phyloP scores from a whole-genome alignment of 768 basidiomycete genomes.

The Phallus indusiatus region DNA sequence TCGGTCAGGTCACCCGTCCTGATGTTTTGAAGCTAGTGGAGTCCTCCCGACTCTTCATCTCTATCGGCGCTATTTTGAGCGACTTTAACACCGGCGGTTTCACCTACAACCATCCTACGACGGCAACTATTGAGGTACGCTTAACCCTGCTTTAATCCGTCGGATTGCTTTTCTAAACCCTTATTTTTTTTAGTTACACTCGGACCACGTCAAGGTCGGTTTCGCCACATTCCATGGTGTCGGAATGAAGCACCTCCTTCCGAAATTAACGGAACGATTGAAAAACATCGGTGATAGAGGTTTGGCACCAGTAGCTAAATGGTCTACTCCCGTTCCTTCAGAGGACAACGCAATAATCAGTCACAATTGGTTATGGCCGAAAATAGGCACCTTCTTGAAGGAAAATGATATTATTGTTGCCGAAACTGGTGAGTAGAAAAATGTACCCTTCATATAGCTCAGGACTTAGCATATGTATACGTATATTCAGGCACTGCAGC shows the following conservation, averaged over 20 bases:
- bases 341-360: constrained; percentile 48
- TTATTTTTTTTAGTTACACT: constrained; percentile 53
- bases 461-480: neutral
- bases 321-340: constrained; percentile 33
- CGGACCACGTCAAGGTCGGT: constrained; percentile 57
- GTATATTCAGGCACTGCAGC: constrained; percentile 52
- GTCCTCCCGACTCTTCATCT: constrained; percentile 62
- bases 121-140: constrained; percentile 52
- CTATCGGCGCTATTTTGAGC: constrained; percentile 57
- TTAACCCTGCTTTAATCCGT: neutral
- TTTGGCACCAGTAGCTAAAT: constrained; percentile 34
- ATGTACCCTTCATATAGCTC: neutral
- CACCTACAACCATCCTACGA: constrained; percentile 57
- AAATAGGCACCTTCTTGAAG: constrained; percentile 61
- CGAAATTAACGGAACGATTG: constrained; percentile 53
- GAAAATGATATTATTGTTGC: constrained; percentile 70
- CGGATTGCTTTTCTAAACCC: neutral
- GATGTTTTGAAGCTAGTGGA: constrained; percentile 66
- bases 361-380: constrained; percentile 82
- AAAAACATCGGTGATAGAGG: constrained; percentile 27
- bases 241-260: constrained; percentile 72
- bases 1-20: constrained; percentile 61
- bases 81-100: constrained; percentile 91
- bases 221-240: constrained; percentile 54
- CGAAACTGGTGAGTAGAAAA: constrained; percentile 56